These are phyloP conservation scores for Coemansia sp. DNA, from an alignment of 192 early-diverging fungal species.

Conservation along the genomic window DNA sequence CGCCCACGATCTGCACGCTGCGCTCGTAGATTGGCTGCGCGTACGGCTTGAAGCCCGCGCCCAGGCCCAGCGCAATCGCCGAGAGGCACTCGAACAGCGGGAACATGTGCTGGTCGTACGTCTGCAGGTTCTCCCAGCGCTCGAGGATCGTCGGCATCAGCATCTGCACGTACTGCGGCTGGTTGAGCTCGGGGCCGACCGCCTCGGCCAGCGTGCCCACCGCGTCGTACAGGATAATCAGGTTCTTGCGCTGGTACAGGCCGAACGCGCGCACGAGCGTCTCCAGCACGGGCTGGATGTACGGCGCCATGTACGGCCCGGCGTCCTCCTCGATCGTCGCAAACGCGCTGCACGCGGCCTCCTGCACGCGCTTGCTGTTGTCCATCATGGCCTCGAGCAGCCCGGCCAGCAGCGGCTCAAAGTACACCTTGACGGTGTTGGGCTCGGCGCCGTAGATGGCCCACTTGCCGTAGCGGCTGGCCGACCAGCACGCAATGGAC, in stretches of 20 bases:
- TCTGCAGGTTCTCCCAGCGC: constrained; percentile 79
- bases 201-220: constrained; percentile 96
- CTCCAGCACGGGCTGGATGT: constrained; percentile 82
- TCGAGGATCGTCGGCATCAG: constrained; percentile 85
- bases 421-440: constrained; percentile 65
- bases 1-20: constrained; percentile 84
- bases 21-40: constrained; percentile 83
- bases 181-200: constrained; percentile 79
- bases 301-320: constrained; percentile 74
- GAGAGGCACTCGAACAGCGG: constrained; percentile 92
- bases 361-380: constrained; percentile 98
- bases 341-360: constrained; percentile 95
- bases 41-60: constrained; percentile 82
- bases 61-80: constrained; percentile 82
- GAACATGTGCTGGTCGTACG: constrained; percentile 91
- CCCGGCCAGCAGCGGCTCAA: constrained; percentile 81
- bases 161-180: constrained; percentile 74
- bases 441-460: constrained; percentile 57
- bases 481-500: constrained; percentile 98
- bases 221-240: constrained; percentile 95
- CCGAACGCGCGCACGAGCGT: constrained; percentile 79
- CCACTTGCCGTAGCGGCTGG: constrained; percentile 92
- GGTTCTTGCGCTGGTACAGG: constrained; percentile 95
- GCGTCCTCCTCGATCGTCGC: constrained; percentile 97
- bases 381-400: constrained; percentile 80